Evolutionary conservation across 441 rosid genomes (phyloP), one percentile per base, ranked within the genome.

Genomic region (Erodium moschatum): DNA sequence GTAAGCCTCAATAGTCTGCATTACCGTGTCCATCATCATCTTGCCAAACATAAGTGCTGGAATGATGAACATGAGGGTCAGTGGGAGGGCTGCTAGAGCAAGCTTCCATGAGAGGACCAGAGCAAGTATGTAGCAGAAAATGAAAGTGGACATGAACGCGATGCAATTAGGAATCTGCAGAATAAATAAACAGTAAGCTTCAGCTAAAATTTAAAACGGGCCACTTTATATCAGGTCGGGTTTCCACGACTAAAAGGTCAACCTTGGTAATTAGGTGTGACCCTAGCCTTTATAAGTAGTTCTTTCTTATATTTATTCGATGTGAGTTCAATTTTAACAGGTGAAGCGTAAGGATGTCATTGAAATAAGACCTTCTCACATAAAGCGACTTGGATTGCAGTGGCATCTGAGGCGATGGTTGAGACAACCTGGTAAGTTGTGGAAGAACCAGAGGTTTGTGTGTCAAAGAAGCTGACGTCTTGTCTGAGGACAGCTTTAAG

Each of bases 21-120:
- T 74, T 60, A 73, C 77, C 11, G 77, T 77, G 70, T 79, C 93
- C 84, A 86, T 76, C 90, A 88, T 88, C 67, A 84, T 67, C 80
- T 85, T 86, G 68, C 93, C 93, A n/a, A 86, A 88, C 2, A 81
- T 65, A 18, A 86, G 87, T 11, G 84, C 86, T 0, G 90, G 93
- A 35, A 81, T 72, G 15, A 88, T 80, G 84, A 88, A 83, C 79
- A 86, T 67, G 42, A 85, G 31, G 4, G 87, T 52, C 56, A 86
- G 75, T 48, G 93, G 93, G 63, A 88, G 79, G 48, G 89, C 81
- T 4, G 89, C 87, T 35, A 88, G 33, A 12, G 90, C 67, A 8
- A 86, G 84, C 73, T 73, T 85, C 90, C 93, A 88, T 24, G 90
- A 86, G 2, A 88, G 72, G 20, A 83, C 54, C 71, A 85, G 79